These are phyloP conservation scores for Fusarium mundagurra DNA, from an alignment of 2,329 filamentous ascomycete species.

Conservation along the genomic window DNA sequence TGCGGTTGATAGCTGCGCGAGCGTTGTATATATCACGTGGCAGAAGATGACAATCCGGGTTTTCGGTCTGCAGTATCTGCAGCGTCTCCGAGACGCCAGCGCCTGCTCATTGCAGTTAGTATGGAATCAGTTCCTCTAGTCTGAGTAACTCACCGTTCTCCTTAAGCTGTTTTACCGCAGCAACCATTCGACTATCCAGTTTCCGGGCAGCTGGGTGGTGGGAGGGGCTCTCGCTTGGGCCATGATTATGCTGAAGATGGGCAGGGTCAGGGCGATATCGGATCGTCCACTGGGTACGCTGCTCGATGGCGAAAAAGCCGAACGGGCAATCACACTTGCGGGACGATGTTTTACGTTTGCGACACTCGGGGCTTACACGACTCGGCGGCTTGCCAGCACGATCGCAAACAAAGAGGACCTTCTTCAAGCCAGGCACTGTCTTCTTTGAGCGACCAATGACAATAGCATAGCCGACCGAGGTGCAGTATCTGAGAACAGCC, in stretches of 20 bases:
- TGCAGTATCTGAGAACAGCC: slow-evolving; percentile 71
- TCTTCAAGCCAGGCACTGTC: slow-evolving; percentile 72
- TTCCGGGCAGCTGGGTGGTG: slow-evolving; percentile 73
- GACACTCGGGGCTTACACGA: slow-evolving; percentile 70
- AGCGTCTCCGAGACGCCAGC: slow-evolving; percentile 73
- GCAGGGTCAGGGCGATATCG: slow-evolving; percentile 68
- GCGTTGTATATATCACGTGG: slow-evolving; percentile 75
- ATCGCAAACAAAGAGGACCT: slow-evolving; percentile 74
- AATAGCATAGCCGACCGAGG: slow-evolving; percentile 73
- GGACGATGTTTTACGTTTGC: slow-evolving; percentile 74
- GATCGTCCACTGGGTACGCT: slow-evolving; percentile 73
- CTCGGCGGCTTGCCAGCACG: slow-evolving; percentile 70
- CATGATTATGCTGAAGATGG: slow-evolving; percentile 71
- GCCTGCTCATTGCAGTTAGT: slow-evolving; percentile 58
- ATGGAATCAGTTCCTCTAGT: slow-evolving; percentile 29
- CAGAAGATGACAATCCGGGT: slow-evolving; percentile 70
- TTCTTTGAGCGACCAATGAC: slow-evolving; percentile 76
- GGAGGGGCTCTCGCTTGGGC: slow-evolving; percentile 73
- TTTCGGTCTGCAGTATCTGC: slow-evolving; percentile 71
- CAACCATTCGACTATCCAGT: slow-evolving; percentile 73
- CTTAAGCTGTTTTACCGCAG: slow-evolving; percentile 72
- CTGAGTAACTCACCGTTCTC: slow-evolving; percentile 65
- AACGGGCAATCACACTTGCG: slow-evolving; percentile 75
- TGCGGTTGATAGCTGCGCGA: slow-evolving; percentile 72
- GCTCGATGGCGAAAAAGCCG: slow-evolving; percentile 76